These are phyloP conservation scores for Syzygium malaccense DNA, from an alignment of 441 rosid genomes.

Conservation along the genomic window DNA sequence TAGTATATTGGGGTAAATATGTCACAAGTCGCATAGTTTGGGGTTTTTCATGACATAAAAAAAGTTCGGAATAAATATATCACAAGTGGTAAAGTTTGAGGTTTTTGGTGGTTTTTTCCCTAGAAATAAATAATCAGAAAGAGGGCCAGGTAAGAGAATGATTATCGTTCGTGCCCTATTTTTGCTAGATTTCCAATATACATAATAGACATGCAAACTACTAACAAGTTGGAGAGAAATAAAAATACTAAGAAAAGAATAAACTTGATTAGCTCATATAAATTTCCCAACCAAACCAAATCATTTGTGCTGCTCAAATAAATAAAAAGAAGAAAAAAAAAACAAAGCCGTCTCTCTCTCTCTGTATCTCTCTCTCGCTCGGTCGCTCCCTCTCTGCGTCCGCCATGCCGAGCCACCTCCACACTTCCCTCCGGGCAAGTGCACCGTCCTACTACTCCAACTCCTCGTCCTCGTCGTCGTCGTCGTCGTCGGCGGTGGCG, in stretches of 20 bases:
- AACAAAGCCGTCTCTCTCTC: background rate
- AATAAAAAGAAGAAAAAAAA: background rate
- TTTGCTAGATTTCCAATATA: too few species aligned
- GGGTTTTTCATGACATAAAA: too few species aligned
- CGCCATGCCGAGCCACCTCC: slow-evolving; percentile 47
- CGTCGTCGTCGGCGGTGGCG: slow-evolving; percentile 13
- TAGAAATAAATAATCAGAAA: too few species aligned
- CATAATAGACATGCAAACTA: background rate
- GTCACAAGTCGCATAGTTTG: too few species aligned
- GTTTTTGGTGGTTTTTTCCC: too few species aligned
- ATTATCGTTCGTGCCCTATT: too few species aligned
- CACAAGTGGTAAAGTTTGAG: too few species aligned
- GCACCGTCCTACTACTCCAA: background rate
- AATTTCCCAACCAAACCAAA: background rate
- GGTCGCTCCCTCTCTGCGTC: background rate
- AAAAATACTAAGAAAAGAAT: background rate
- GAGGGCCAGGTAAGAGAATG: too few species aligned
- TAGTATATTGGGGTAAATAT: too few species aligned
- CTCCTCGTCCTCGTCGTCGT: slow-evolving; percentile 19
- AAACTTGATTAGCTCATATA: background rate
- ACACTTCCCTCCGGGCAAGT: slow-evolving; percentile 4
- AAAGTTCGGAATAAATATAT: too few species aligned
- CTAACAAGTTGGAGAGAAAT: background rate
- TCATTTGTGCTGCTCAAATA: background rate
- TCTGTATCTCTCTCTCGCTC: background rate